A percentile compares a stretch with the other conserved stretches of the same genome.
Evolutionary conservation across 2,329 filamentous ascomycete genomes (phyloP).

Genomic region (Botrytis fragariae): DNA sequence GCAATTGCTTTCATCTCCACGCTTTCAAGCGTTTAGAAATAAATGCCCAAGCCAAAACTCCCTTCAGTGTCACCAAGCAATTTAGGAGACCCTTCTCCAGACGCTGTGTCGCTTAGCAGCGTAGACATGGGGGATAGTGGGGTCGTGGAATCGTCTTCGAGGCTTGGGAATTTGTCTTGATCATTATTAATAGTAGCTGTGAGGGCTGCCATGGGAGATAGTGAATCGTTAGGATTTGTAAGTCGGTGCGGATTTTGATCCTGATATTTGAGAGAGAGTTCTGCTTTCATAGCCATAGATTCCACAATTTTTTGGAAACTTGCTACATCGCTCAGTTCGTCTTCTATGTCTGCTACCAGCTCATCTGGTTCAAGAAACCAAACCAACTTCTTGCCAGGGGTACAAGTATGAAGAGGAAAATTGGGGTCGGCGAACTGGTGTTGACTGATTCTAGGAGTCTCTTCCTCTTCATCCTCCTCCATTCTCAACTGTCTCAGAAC

Average conservation of each 20-base stretch:
- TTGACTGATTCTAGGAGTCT: background rate
- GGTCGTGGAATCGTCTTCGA: background rate
- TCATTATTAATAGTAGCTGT: background rate
- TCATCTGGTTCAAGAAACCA: conserved; percentile 41
- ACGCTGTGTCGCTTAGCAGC: background rate
- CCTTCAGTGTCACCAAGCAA: background rate
- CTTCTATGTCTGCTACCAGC: conserved; percentile 29
- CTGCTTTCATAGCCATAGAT: background rate
- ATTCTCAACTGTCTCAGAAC: background rate
- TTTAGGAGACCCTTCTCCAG: background rate
- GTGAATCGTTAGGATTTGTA: background rate
- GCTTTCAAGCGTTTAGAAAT: background rate
- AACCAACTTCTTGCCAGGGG: conserved; percentile 38
- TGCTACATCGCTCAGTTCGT: conserved; percentile 26
- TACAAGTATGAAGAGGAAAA: background rate
- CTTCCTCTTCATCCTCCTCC: conserved; percentile 8
- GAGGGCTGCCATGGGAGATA: background rate
- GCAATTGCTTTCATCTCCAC: background rate
- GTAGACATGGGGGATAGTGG: background rate
- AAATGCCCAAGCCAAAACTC: background rate
- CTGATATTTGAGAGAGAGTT: background rate
- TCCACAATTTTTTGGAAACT: background rate
- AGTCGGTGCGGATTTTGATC: background rate
- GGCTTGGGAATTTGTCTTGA: background rate
- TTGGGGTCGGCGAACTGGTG: background rate